Evolutionary conservation across 1,284 basidiomycete species (phyloP), one percentile per base, ranked within the genome.

Genomic region (Ustilago trichophora): DNA sequence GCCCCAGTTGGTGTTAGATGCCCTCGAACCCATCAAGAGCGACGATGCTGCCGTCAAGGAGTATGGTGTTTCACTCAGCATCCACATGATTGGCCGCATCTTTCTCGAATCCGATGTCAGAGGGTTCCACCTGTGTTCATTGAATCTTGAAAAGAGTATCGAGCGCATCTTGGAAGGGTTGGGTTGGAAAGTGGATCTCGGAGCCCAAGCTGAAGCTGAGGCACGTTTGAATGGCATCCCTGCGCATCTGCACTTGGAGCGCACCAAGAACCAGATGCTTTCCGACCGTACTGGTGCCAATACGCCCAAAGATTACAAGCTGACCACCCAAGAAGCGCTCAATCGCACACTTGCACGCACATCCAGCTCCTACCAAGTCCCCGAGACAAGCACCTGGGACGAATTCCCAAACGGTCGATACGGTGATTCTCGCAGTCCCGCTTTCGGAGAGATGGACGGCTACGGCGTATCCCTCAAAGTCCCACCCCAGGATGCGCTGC

Each of bases 131-230:
- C 90, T 99, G 70, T 98, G 93, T 82, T 98, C 96, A 4, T 86
- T 99, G 69, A 99, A 99, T 82, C 86, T 99, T 15, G 96, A 99
- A 82, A 95, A 93, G 84, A 96, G 93, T 71, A 90, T 98, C 6
- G 89, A 90, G 47, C 87, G 88, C n/a, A 89, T 98, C 6, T 84
- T 98, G 41, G 91, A 68, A 6, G 63, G 54, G 1, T 33, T 76
- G 6, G 62, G 63, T 3, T 75, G 72, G 68, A 64, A 67, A 35
- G 21, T 27, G 3, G 70, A 63, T 29, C 12, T 42, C 3, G 57
- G 51, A 3, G 62, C 58, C 1, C 56, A 48, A 11, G 42, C 31
- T 3, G 65, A 59, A 29, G 27, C 37, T 1, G 40, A 57, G 3
- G 55, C 41, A 5, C 21, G 50, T 13, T 41, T 62, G 13, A 41